phyloP scores from a whole-genome alignment of 257 asterid species.

The Primulina eburnea region DNA sequence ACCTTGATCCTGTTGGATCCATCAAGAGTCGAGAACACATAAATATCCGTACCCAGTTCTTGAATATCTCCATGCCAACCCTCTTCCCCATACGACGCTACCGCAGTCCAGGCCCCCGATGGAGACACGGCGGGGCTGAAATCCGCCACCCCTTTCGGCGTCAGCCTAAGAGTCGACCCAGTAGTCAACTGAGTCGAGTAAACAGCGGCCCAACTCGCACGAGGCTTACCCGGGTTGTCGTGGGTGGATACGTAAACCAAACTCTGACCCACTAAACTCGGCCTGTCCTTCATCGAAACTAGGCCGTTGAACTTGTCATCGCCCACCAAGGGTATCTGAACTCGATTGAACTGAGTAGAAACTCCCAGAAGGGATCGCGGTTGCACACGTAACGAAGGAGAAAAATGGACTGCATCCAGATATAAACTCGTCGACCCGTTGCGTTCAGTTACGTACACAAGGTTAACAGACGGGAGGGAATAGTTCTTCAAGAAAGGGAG shows the following conservation, averaged over 20 bases:
- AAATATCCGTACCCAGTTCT: conserved; percentile 70
- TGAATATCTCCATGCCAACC: conserved; percentile 82
- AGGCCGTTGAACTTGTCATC: conserved; percentile 28
- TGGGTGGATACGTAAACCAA: conserved; percentile 83
- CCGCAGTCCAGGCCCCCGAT: conserved; percentile 84
- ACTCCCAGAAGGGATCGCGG: conserved; percentile 29
- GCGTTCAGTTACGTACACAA: conserved; percentile 78
- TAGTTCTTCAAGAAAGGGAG: conserved; percentile 28
- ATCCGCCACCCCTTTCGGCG: conserved; percentile 67
- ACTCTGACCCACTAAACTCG: conserved; percentile 55
- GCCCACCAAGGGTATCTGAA: conserved; percentile 53
- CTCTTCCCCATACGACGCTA: conserved; percentile 66
- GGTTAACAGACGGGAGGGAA: conserved; percentile 24
- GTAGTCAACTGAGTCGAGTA: conserved; percentile 64
- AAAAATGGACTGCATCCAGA: conserved; percentile 44
- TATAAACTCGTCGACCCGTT: conserved; percentile 57
- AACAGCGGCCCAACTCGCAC: conserved; percentile 88
- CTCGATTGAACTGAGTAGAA: conserved; percentile 30
- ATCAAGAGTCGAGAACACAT: conserved; percentile 57
- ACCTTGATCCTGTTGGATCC: conserved; percentile 75
- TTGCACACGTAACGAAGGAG: background rate
- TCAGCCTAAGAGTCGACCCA: conserved; percentile 61
- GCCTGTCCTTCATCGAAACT: conserved; percentile 77
- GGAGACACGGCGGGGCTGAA: conserved; percentile 94
- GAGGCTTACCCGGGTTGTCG: conserved; percentile 63